phyloP scores from a whole-genome alignment of 805 yeast genomes.

The Blastobotrys attinorum region DNA sequence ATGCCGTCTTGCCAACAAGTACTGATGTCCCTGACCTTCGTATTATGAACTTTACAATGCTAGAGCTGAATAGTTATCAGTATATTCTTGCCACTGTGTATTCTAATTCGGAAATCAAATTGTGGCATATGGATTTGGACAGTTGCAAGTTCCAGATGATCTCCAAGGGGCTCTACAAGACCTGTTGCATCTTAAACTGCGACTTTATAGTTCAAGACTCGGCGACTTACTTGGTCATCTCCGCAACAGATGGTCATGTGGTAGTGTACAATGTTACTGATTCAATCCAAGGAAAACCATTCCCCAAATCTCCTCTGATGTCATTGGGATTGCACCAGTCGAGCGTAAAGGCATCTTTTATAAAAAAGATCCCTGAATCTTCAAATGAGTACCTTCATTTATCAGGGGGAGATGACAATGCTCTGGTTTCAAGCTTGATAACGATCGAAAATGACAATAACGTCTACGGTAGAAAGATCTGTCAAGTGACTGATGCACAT shows the following conservation, averaged over 20 bases:
- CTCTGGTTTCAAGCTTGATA: no score
- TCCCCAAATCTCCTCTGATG: neutral
- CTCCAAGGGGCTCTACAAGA: constrained; percentile 47
- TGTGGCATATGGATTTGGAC: constrained; percentile 46
- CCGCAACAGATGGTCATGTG: constrained; percentile 81
- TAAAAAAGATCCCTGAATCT: constrained; percentile 12
- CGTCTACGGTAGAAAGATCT: no score
- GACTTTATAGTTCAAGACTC: constrained; percentile 34
- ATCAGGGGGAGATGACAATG: constrained; percentile 94
- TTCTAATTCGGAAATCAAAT: constrained; percentile 71
- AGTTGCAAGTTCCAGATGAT: constrained; percentile 37
- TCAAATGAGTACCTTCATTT: constrained; percentile 32
- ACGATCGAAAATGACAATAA: no score
- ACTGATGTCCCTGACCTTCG: constrained; percentile 70
- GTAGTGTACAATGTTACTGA: constrained; percentile 49
- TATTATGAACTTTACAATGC: constrained; percentile 73
- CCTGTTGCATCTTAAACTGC: constrained; percentile 70
- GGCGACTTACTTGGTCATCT: constrained; percentile 37
- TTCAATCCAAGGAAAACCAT: neutral
- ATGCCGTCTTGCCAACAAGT: constrained; percentile 49
- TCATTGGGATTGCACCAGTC: constrained; percentile 63
- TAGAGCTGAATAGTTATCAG: constrained; percentile 16
- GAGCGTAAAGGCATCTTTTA: constrained; percentile 56
- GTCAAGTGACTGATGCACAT: constrained; percentile 60
- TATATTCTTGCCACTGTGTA: constrained; percentile 62